phyloP scores from a whole-genome alignment of 345 rosid genomes.

The Eucalyptus urophylla region DNA sequence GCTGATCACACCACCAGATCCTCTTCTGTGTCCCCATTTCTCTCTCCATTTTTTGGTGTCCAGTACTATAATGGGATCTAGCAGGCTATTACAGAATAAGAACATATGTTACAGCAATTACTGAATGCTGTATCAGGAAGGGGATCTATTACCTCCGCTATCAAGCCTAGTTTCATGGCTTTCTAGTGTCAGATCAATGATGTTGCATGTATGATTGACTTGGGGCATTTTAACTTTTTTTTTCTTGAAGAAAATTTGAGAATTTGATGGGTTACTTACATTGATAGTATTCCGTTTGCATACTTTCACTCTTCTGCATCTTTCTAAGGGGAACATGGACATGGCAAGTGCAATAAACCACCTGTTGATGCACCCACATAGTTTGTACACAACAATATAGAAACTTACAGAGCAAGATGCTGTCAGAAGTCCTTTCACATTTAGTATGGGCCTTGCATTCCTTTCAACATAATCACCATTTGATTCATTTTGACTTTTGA shows the following conservation, averaged over 20 bases:
- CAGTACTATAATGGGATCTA: not conserved
- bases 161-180: not conserved
- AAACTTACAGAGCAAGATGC: not conserved
- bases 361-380: not conserved
- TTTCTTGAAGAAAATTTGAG: not conserved
- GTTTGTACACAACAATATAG: not conserved
- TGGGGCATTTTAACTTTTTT: not conserved
- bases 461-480: not conserved
- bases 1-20: not conserved
- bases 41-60: not conserved
- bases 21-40: not conserved
- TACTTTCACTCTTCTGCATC: not conserved
- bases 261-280: not conserved
- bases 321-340: not conserved
- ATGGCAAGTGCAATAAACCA: not conserved
- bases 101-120: not conserved
- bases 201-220: not conserved
- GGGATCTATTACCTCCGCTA: not conserved
- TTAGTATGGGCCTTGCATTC: not conserved
- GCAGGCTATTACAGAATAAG: not conserved
- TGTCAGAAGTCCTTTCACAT: not conserved
- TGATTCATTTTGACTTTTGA: not conserved
- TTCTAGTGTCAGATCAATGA: not conserved
- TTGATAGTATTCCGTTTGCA: not conserved
- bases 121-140: not conserved